Evolutionary conservation across 768 basidiomycete species (phyloP).

Genomic region (Gloeophyllum trabeum): DNA sequence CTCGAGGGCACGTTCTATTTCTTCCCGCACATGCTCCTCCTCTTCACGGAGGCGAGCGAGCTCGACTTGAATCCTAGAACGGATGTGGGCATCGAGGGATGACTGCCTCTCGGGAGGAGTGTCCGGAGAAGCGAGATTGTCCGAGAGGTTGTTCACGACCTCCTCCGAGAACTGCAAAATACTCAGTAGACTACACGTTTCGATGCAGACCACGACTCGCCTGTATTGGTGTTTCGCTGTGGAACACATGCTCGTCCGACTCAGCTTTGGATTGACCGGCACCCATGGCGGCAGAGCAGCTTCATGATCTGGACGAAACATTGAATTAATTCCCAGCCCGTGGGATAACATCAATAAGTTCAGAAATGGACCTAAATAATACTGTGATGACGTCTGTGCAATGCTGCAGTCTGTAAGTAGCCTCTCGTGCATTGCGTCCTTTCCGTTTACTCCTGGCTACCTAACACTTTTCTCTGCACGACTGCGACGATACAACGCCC

Average conservation of each 20-base stretch:
- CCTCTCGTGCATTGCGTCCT: too few relatives aligned
- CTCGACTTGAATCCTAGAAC: constrained; percentile 60
- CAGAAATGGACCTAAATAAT: too few relatives aligned
- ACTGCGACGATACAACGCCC: too few relatives aligned
- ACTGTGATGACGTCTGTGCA: too few relatives aligned
- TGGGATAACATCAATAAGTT: too few relatives aligned
- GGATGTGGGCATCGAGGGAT: constrained; percentile 63
- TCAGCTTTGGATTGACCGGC: constrained; percentile 54
- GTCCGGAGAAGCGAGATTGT: constrained; percentile 45
- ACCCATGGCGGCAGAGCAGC: constrained; percentile 49
- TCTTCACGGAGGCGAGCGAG: constrained; percentile 52
- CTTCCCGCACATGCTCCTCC: constrained; percentile 55
- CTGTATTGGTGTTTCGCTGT: constrained; percentile 27
- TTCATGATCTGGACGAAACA: too few relatives aligned
- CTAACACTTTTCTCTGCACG: too few relatives aligned
- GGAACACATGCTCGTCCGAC: constrained; percentile 41
- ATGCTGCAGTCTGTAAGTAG: too few relatives aligned
- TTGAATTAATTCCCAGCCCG: too few relatives aligned
- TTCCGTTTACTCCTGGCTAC: too few relatives aligned
- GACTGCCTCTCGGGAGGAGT: constrained; percentile 62
- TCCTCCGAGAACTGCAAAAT: constrained; percentile 63
- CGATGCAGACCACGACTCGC: constrained; percentile 10
- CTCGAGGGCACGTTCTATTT: constrained; percentile 74
- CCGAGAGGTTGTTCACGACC: constrained; percentile 70
- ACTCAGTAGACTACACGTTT: constrained; percentile 1